phyloP scores from a whole-genome alignment of 176 grass and related monocot species.

The Pontederia crassipes region DNA sequence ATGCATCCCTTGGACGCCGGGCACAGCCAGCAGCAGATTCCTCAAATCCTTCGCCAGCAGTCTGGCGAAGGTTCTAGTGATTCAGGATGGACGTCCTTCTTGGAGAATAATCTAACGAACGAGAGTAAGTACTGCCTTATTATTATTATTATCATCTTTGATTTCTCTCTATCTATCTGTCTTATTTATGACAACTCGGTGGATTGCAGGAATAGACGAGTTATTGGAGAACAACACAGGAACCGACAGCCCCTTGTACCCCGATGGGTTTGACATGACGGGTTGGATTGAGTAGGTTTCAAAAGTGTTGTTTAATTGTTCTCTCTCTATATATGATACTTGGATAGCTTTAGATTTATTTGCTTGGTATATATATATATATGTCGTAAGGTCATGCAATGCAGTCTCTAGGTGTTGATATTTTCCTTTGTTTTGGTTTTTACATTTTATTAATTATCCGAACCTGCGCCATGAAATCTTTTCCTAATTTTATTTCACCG shows the following conservation, averaged over 20 bases:
- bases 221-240: conserved; percentile 43
- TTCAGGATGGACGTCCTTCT: conserved; percentile 57
- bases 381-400: no score
- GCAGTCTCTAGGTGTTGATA: no score
- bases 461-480: no score
- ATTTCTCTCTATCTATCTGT: neutral
- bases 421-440: no score
- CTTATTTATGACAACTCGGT: neutral
- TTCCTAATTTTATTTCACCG: no score
- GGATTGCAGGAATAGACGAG: conserved; percentile 59
- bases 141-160: conserved; percentile 1
- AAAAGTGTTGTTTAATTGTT: no score
- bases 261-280: conserved; percentile 65
- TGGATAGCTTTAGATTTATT: no score
- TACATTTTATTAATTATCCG: no score
- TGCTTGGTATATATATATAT: neutral
- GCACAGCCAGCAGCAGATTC: conserved; percentile 23
- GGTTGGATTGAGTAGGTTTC: conserved; percentile 35
- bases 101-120: conserved; percentile 55
- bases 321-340: no score
- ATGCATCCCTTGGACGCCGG: conserved; percentile 30
- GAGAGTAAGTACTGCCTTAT: conserved; percentile 30
- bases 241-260: conserved; percentile 37
- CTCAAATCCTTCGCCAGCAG: conserved; percentile 38
- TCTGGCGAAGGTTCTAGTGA: conserved; percentile 32